A percentile compares a stretch with the other conserved stretches of the same genome.
These are phyloP conservation scores for Fistulifera solaris DNA, from an alignment of 108 stramenopile species.

Conservation along the genomic window DNA sequence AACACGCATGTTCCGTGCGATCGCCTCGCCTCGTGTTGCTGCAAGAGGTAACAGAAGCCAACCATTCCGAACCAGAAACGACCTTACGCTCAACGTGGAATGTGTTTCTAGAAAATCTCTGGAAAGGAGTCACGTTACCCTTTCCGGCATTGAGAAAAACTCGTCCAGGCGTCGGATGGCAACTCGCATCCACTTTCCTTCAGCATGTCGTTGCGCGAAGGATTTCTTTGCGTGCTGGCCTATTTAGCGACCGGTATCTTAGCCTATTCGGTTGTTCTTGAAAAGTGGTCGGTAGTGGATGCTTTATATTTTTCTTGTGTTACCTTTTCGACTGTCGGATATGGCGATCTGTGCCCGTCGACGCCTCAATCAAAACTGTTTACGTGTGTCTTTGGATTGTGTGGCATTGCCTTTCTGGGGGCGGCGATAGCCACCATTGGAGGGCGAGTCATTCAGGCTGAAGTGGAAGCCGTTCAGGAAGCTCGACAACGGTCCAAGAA, in stretches of 20 bases:
- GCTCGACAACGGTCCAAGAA: slow-evolving; percentile 9
- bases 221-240: slow-evolving; percentile 22
- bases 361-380: slow-evolving; percentile 38
- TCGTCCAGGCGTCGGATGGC: neutral
- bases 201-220: slow-evolving; percentile 25
- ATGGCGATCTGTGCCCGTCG: slow-evolving; percentile 37
- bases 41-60: no score
- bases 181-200: neutral
- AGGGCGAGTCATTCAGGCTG: slow-evolving; percentile 29
- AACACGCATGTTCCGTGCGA: no score
- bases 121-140: slow-evolving; percentile 16
- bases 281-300: slow-evolving; percentile 45
- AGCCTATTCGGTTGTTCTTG: slow-evolving; percentile 37
- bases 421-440: slow-evolving; percentile 45
- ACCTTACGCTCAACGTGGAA: no score
- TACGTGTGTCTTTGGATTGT: slow-evolving; percentile 49
- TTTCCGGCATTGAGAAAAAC: slow-evolving; percentile 14
- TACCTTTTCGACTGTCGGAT: slow-evolving; percentile 28
- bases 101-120: no score
- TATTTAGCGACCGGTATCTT: slow-evolving; percentile 39
- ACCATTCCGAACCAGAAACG: no score
- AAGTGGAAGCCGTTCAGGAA: slow-evolving; percentile 25
- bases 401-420: slow-evolving; percentile 50
- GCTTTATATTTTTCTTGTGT: slow-evolving; percentile 52
- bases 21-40: no score